phyloP scores from a whole-genome alignment of 805 yeast genomes.

The Yamadazyma olivae region DNA sequence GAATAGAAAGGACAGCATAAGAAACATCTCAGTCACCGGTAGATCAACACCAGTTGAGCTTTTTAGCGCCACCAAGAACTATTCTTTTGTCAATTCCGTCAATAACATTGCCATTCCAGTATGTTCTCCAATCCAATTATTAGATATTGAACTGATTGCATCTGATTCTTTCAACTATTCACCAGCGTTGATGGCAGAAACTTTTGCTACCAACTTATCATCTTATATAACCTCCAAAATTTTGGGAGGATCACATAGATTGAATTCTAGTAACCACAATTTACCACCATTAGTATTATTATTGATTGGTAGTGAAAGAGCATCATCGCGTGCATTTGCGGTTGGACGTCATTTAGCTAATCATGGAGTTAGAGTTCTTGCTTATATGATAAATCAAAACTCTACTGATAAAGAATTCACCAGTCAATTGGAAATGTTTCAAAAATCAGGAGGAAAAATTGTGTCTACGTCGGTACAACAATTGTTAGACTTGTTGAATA shows the following conservation, averaged over 20 bases:
- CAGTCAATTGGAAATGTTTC: conserved; percentile 54
- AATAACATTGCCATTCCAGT: conserved; percentile 44
- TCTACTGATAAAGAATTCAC: conserved; percentile 41
- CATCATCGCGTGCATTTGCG: conserved; percentile 75
- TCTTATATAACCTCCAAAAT: conserved; percentile 51
- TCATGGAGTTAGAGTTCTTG: conserved; percentile 67
- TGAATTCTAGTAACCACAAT: conserved; percentile 65
- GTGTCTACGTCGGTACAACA: conserved; percentile 23
- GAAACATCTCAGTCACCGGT: conserved; percentile 13
- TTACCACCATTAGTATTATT: conserved; percentile 74
- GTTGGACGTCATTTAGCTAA: conserved; percentile 77
- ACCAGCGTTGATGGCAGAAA: conserved; percentile 52
- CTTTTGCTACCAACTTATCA: conserved; percentile 65
- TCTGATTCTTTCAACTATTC: conserved; percentile 50
- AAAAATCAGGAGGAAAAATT: conserved; percentile 66
- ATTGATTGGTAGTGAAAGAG: conserved; percentile 68
- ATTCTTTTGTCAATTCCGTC: conserved; percentile 18
- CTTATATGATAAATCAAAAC: conserved; percentile 38
- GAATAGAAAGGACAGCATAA: conserved; percentile 7
- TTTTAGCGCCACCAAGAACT: conserved; percentile 11
- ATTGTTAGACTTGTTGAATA: conserved; percentile 33
- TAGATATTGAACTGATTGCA: conserved; percentile 67
- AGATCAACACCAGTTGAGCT: conserved; percentile 14
- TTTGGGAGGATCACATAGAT: conserved; percentile 66
- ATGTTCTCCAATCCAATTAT: conserved; percentile 74